Conservation (phyloP, 345 rosid genomes). For the Cardamine resedifolia region DNA sequence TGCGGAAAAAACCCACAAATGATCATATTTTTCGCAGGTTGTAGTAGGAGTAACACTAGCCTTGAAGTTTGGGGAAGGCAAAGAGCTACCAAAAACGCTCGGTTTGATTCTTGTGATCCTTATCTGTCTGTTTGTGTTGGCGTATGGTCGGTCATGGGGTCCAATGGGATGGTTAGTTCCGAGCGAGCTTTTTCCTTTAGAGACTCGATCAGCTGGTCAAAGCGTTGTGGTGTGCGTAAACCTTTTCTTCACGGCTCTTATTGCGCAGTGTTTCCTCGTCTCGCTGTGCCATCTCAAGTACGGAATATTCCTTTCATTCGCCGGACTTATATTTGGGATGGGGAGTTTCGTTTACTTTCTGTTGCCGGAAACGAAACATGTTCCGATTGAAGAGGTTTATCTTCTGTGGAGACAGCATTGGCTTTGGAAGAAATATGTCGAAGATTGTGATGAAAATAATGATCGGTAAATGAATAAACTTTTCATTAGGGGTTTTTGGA, state of each 20-base stretch:
- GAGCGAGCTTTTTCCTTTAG: slow-evolving; percentile 83
- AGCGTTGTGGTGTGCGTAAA: slow-evolving; percentile 81
- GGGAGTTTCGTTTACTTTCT: slow-evolving; percentile 70
- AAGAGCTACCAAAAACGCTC: slow-evolving; percentile 41
- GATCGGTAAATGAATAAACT: neutral
- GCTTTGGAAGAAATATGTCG: slow-evolving; percentile 75
- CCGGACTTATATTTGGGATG: slow-evolving; percentile 63
- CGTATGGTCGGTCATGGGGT: slow-evolving; percentile 94
- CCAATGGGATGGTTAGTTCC: slow-evolving; percentile 97
- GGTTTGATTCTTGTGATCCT: slow-evolving; percentile 58
- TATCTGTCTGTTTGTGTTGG: slow-evolving; percentile 68
- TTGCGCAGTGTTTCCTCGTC: slow-evolving; percentile 75
- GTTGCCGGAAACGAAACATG: slow-evolving; percentile 88
- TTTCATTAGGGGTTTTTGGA: neutral
- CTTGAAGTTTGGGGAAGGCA: slow-evolving; percentile 64
- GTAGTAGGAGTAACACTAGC: slow-evolving; percentile 61
- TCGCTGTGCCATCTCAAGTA: slow-evolving; percentile 70
- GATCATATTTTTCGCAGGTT: slow-evolving; percentile 42
- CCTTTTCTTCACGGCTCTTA: slow-evolving; percentile 78
- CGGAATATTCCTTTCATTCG: slow-evolving; percentile 77
- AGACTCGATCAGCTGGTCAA: slow-evolving; percentile 93
- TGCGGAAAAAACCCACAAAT: neutral
- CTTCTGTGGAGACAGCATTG: slow-evolving; percentile 71
- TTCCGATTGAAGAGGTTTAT: slow-evolving; percentile 81
- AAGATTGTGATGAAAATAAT: neutral